Evolutionary conservation across 192 early-diverging fungal species (phyloP).

Genomic region (Lobosporangium transversale): DNA sequence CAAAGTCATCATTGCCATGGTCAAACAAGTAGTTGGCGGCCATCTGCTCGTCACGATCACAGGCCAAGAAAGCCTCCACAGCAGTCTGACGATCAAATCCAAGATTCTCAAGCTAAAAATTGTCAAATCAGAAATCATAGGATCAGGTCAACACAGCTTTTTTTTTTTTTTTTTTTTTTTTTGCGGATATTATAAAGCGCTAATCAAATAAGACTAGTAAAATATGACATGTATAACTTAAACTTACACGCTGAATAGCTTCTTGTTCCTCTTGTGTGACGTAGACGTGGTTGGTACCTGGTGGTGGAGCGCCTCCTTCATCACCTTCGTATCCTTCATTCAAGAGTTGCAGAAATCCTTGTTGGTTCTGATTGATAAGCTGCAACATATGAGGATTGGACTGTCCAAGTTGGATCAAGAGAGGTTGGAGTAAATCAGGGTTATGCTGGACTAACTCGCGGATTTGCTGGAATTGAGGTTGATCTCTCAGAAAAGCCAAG

Average conservation of each 20-base stretch:
- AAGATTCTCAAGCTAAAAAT: conserved; percentile 74
- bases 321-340: conserved; percentile 69
- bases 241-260: conserved; percentile 83
- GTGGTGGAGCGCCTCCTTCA: conserved; percentile 53
- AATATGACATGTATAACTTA: too few species aligned
- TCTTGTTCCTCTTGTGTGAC: conserved; percentile 91
- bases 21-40: conserved; percentile 97
- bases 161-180: conserved; percentile 9
- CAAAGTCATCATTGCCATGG: conserved; percentile 67
- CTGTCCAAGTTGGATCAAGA: conserved; percentile 85
- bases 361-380: conserved; percentile 80
- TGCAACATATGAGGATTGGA: conserved; percentile 85
- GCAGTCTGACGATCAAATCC: conserved; percentile 87
- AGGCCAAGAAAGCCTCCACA: conserved; percentile 95
- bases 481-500: conserved; percentile 70
- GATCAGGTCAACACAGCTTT: background rate
- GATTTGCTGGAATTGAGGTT: conserved; percentile 92
- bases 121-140: conserved; percentile 10
- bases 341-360: conserved; percentile 83
- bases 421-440: conserved; percentile 86
- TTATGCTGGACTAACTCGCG: conserved; percentile 87
- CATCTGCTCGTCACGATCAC: conserved; percentile 97
- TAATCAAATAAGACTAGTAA: too few species aligned
- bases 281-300: conserved; percentile 72
- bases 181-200: too few species aligned